phyloP scores from a whole-genome alignment of 495 filamentous ascomycete genomes.

The Penicillium taxi region DNA sequence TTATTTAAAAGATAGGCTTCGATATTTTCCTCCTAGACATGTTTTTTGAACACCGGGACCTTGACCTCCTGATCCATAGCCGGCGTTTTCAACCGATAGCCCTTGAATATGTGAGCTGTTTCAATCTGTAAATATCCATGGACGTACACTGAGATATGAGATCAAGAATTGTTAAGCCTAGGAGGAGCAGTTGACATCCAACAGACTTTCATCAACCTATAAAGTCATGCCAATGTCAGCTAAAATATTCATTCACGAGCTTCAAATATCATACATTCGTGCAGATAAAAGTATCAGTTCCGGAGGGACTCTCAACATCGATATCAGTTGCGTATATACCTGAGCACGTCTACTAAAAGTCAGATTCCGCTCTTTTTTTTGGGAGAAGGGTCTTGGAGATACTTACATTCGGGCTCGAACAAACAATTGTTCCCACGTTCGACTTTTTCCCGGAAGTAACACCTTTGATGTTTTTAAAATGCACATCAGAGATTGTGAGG shows the following conservation, averaged over 20 bases:
- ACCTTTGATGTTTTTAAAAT: conserved; percentile 48
- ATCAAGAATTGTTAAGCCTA: too few relatives aligned
- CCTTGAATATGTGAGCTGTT: too few relatives aligned
- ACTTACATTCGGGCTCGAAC: conserved; percentile 43
- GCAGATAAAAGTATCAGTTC: conserved; percentile 44
- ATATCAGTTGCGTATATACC: conserved; percentile 46
- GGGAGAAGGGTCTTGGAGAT: neutral
- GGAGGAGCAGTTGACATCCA: conserved; percentile 38
- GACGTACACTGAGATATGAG: too few relatives aligned
- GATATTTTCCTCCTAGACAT: too few relatives aligned
- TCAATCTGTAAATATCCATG: too few relatives aligned
- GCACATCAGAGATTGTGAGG: conserved; percentile 49
- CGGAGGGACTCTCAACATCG: conserved; percentile 44
- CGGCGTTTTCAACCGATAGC: too few relatives aligned
- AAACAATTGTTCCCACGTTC: conserved; percentile 48
- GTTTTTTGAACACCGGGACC: too few relatives aligned
- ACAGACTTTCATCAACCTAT: conserved; percentile 29
- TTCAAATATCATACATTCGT: conserved; percentile 36
- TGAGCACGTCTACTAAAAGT: conserved; percentile 38
- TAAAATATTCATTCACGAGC: neutral
- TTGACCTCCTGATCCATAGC: too few relatives aligned
- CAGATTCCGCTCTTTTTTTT: neutral
- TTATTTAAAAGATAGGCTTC: too few relatives aligned
- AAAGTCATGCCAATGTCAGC: neutral
- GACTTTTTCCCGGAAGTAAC: conserved; percentile 46